phyloP scores from a whole-genome alignment of 179 eudicot species.

The Beta lomatogona region DNA sequence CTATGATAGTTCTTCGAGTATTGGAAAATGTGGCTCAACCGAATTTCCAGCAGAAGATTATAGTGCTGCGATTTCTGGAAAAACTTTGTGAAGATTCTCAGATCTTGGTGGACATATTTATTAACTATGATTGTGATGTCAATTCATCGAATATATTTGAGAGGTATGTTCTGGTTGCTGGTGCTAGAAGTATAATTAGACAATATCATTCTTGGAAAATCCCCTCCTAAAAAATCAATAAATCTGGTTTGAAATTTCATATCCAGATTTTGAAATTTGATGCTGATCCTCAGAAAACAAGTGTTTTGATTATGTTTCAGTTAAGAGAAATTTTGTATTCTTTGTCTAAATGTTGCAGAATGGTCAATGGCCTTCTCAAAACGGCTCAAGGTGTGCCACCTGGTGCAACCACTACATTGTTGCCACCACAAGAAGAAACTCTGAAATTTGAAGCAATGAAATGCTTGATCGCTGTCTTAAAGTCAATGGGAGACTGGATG shows the following conservation, averaged over 20 bases:
- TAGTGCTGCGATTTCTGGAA: slow-evolving; percentile 89
- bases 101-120: slow-evolving; percentile 93
- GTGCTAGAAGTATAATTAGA: slow-evolving; percentile 1
- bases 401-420: slow-evolving; percentile 74
- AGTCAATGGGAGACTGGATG: slow-evolving; percentile 98
- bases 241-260: neutral
- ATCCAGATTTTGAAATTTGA: neutral
- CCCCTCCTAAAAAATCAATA: neutral
- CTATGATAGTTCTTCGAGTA: slow-evolving; percentile 97
- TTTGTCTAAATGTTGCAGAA: slow-evolving; percentile 53
- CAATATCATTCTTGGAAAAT: neutral
- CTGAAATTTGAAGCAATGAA: slow-evolving; percentile 97
- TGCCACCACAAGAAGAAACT: slow-evolving; percentile 85
- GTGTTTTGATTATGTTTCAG: neutral
- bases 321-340: neutral
- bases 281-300: neutral
- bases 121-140: slow-evolving; percentile 98
- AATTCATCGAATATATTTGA: slow-evolving; percentile 97
- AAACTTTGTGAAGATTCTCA: slow-evolving; percentile 93
- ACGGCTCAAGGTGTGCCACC: slow-evolving; percentile 99
- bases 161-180: slow-evolving; percentile 52
- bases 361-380: slow-evolving; percentile 99
- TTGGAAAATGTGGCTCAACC: slow-evolving; percentile 97
- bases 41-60: slow-evolving; percentile 98
- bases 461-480: slow-evolving; percentile 83